Conservation (phyloP, 192 early-diverging fungal species). For the Coemansia sp. region DNA sequence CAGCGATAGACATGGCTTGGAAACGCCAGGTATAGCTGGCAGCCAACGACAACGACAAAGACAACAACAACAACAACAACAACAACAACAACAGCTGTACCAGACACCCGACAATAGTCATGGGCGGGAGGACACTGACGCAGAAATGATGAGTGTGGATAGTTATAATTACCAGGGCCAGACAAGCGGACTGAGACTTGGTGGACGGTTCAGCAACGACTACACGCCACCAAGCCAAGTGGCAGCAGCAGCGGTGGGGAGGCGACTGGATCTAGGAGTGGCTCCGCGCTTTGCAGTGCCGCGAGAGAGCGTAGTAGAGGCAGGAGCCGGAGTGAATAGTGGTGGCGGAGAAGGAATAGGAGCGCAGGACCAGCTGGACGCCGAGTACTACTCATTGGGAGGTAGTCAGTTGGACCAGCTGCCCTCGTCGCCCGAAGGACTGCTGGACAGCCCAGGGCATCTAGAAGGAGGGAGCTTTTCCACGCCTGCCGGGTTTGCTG, state of each 20-base stretch:
- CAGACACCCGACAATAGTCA: neutral
- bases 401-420: neutral
- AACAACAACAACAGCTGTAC: neutral
- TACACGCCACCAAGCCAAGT: slow-evolving; percentile 17
- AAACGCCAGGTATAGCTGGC: too few relatives aligned
- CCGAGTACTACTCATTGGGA: neutral
- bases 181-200: neutral
- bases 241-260: slow-evolving; percentile 18
- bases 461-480: neutral
- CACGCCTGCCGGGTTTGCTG: neutral
- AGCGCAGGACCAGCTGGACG: neutral
- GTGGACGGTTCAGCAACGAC: neutral
- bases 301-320: neutral
- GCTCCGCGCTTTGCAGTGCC: slow-evolving; percentile 2
- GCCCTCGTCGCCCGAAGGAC: neutral
- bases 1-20: too few relatives aligned
- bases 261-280: slow-evolving; percentile 14
- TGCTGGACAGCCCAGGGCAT: slow-evolving; percentile 13
- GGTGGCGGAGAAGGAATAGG: neutral
- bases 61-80: neutral
- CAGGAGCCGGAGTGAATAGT: neutral
- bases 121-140: neutral
- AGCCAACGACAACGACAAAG: neutral
- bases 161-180: neutral
- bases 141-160: neutral